Evolutionary conservation across 1,139 yeast genomes (phyloP).

Genomic region (Lizanozyma gosingica): DNA sequence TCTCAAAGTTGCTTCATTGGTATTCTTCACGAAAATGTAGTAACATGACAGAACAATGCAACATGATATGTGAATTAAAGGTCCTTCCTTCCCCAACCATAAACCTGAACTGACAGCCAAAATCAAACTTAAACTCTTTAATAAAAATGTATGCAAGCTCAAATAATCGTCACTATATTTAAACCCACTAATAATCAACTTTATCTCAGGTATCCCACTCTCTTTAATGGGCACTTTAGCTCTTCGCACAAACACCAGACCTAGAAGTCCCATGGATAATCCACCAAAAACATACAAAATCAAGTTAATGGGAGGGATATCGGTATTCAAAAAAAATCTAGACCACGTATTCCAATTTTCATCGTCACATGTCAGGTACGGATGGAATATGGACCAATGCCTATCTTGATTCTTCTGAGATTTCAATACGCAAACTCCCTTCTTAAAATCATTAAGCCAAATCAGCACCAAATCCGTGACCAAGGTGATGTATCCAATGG

Average conservation of each 20-base stretch:
- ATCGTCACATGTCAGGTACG: constrained; percentile 37
- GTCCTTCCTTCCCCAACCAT: constrained; percentile 93
- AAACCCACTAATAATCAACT: constrained; percentile 54
- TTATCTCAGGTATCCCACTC: constrained; percentile 68
- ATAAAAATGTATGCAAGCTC: constrained; percentile 35
- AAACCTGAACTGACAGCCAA: constrained; percentile 74
- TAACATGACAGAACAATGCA: constrained; percentile 37
- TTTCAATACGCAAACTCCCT: constrained; percentile 23
- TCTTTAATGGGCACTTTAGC: constrained; percentile 17
- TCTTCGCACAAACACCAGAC: background rate
- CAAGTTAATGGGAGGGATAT: constrained; percentile 30
- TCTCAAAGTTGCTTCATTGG: constrained; percentile 47
- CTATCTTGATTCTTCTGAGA: constrained; percentile 22
- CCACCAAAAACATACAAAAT: constrained; percentile 18
- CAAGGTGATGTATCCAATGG: constrained; percentile 53
- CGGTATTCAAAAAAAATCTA: constrained; percentile 17
- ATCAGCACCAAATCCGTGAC: constrained; percentile 51
- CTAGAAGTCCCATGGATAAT: constrained; percentile 19
- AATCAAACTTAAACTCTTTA: constrained; percentile 47
- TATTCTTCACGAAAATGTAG: constrained; percentile 14
- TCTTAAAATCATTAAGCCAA: constrained; percentile 56
- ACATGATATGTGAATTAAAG: constrained; percentile 79
- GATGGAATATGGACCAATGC: constrained; percentile 33
- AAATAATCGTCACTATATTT: constrained; percentile 38
- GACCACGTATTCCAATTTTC: constrained; percentile 38